Conservation (phyloP, 2,329 filamentous ascomycete genomes). For the Daldinia sp. region DNA sequence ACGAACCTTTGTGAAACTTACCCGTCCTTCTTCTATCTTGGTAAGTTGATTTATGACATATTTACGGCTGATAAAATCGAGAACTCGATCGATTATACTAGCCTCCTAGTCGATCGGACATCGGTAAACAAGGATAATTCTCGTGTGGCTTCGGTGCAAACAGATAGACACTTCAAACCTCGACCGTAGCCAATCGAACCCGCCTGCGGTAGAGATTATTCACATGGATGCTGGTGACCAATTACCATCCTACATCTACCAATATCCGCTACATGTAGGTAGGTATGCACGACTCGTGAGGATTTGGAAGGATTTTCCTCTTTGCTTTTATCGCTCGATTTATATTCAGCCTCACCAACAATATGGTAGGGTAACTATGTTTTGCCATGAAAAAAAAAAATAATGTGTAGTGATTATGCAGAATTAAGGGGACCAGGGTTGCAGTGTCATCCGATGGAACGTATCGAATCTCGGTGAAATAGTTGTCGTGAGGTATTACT, state of each 20-base stretch:
- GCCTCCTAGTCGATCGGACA: background rate
- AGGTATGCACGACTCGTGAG: background rate
- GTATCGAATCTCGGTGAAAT: constrained; percentile 2
- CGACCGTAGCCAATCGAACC: background rate
- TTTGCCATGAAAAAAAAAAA: background rate
- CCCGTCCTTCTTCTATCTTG: background rate
- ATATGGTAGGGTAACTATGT: background rate
- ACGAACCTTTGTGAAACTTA: background rate
- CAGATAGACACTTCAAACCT: background rate
- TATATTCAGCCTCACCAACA: background rate
- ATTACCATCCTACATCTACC: background rate
- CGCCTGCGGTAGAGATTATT: too few relatives aligned
- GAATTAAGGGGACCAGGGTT: background rate
- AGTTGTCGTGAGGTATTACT: constrained; percentile 13
- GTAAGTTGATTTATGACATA: background rate
- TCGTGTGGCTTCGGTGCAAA: constrained; percentile 13
- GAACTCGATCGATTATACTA: background rate
- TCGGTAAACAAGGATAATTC: constrained; percentile 1
- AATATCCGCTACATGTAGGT: background rate
- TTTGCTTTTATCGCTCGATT: background rate
- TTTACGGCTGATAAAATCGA: background rate
- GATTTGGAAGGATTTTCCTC: constrained; percentile 8
- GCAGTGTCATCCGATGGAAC: constrained; percentile 16
- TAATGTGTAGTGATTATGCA: background rate
- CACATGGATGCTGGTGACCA: background rate